A percentile compares a stretch with the other conserved stretches of the same genome.
phyloP scores from a whole-genome alignment of 345 rosid genomes.

The Citrus hindsii region DNA sequence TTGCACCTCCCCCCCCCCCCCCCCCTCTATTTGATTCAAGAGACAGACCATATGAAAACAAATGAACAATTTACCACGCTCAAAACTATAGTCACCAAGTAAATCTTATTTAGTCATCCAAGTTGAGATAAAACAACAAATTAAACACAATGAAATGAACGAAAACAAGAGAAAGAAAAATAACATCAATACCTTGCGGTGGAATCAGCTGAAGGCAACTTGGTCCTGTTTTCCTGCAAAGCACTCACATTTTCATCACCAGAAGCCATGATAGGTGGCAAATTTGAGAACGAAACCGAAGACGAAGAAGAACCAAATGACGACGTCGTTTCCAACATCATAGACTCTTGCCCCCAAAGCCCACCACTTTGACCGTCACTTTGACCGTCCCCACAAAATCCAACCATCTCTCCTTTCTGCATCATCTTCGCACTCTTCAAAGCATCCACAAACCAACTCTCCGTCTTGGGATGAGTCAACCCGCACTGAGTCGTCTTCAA shows the following conservation, averaged over 20 bases:
- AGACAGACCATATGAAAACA: not conserved
- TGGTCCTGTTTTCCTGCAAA: conserved; percentile 27
- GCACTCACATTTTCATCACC: conserved; percentile 34
- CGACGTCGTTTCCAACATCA: conserved; percentile 65
- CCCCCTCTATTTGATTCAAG: not conserved
- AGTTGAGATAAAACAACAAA: not conserved
- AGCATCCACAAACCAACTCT: conserved; percentile 76
- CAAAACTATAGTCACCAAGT: not conserved
- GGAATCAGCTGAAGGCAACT: conserved; percentile 39
- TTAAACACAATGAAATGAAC: not conserved
- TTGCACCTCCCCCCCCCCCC: too few relatives aligned
- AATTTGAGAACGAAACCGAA: conserved; percentile 51
- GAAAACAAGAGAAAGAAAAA: not conserved
- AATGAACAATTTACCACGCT: not conserved
- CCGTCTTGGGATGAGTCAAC: conserved; percentile 69
- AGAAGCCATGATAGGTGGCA: conserved; percentile 47
- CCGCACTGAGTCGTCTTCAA: conserved; percentile 15
- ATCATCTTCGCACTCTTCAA: conserved; percentile 54
- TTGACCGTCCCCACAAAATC: conserved; percentile 22
- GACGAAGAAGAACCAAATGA: conserved; percentile 84
- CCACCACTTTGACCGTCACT: conserved; percentile 2
- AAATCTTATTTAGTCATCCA: not conserved
- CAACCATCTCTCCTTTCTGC: conserved; percentile 29
- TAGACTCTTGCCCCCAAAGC: conserved; percentile 55
- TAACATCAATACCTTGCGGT: conserved; percentile 38